Evolutionary conservation across 345 rosid species (phyloP).

Genomic region (Sonneratia alba): DNA sequence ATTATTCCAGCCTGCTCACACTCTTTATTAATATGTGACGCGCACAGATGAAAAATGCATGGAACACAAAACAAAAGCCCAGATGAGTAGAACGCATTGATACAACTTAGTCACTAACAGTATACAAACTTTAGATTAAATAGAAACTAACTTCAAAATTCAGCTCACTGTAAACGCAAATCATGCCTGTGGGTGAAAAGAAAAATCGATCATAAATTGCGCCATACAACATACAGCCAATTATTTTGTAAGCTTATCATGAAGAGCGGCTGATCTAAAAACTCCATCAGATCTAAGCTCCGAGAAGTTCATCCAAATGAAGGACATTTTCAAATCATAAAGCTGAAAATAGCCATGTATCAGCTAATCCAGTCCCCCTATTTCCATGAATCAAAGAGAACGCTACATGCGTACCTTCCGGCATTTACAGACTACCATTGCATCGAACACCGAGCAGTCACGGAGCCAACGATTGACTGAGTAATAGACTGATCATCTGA

Average conservation of each 20-base stretch:
- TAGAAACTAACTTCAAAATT: not conserved
- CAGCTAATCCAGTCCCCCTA: not conserved
- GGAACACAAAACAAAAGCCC: not conserved
- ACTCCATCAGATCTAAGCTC: not conserved
- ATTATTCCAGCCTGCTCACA: not conserved
- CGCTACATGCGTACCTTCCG: conserved; percentile 44
- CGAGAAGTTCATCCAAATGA: not conserved
- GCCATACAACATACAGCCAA: not conserved
- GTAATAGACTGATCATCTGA: not conserved
- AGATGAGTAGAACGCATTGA: not conserved
- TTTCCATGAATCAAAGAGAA: not conserved
- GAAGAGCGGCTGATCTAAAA: not conserved
- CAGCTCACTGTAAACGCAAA: not conserved
- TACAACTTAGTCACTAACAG: not conserved
- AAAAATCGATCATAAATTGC: not conserved
- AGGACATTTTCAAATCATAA: not conserved
- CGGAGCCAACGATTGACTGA: not conserved
- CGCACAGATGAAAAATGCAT: not conserved
- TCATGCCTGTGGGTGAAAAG: not conserved
- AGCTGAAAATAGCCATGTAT: not conserved
- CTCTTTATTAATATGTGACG: not conserved
- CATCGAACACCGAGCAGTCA: conserved; percentile 12
- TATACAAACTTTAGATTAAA: not conserved
- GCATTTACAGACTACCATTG: conserved; percentile 95
- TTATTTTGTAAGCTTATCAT: not conserved